Base-by-base conservation (phyloP, 345 rosid genomes). In the Geranium rotundifolium region DNA sequence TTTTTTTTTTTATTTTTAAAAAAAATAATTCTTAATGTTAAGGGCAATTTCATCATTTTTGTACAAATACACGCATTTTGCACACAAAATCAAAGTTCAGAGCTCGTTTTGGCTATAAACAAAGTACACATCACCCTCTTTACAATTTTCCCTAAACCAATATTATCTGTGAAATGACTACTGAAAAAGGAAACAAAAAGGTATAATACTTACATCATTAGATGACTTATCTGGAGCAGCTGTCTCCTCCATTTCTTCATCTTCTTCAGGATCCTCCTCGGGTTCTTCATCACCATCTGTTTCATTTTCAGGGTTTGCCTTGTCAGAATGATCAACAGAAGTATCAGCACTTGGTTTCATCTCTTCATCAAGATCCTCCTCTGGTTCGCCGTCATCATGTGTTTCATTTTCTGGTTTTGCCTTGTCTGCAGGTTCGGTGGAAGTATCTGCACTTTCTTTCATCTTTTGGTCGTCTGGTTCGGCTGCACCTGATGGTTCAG, bases 211-310 rank as follows among this genome's bases (percentile, higher is more conserved):
- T 77, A 80, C 98, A 88, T 84, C 86, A 61, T 71, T 71, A 76
- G 71, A 65, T 30, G 71, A 58, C 19, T 75, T 82, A 41, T 64
- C 69, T 69, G 77, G 80, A 63, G 74, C 65, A 71, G 69, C 72
- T 61, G 63, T 78, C 65, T 76, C 84, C 34, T 80, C 91, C 75
- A 69, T 66, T 70, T 80, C 87, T 66, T 85, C 87, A 61, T 60
- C 63, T 63, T 81, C 85, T 19, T 79, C 88, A 0, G 85, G 83
- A 68, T 83, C 85, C 49, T 84, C 95, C 67, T 88, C 96, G 0
- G 87, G 90, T 76, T 88, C 91, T 72, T 73, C 82, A 63, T 77
- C 88, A 62, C 82, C 86, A 59, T 68, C 65, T 14, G 16, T 46
- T 46, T 46, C 52, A 46, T 46, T 14, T 46, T 46, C 52, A 7